A percentile compares a stretch with the other conserved stretches of the same genome.
phyloP scores from a whole-genome alignment of 345 rosid genomes.

The Turnera subulata region DNA sequence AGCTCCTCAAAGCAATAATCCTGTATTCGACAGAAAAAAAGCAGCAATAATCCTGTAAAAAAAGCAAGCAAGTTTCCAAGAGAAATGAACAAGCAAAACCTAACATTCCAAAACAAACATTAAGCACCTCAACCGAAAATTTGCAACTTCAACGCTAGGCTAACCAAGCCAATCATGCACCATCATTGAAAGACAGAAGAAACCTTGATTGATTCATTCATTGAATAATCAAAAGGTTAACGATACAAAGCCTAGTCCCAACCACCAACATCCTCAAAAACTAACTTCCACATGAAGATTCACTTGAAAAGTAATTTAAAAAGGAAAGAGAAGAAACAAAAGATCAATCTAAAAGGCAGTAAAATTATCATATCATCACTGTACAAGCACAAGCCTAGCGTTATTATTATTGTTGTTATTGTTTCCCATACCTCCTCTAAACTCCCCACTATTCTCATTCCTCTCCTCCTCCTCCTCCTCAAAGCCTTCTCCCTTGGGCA shows the following conservation, averaged over 20 bases:
- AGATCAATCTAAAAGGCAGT: constrained; percentile 10
- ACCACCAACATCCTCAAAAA: constrained; percentile 17
- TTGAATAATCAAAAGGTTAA: constrained; percentile 18
- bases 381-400: constrained; percentile 84
- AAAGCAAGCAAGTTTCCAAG: no score
- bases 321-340: constrained; percentile 2
- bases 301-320: constrained; percentile 4
- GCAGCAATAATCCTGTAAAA: no score
- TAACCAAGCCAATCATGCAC: background rate
- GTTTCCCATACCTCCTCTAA: constrained; percentile 73
- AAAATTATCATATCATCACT: constrained; percentile 29
- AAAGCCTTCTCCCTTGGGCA: constrained; percentile 58
- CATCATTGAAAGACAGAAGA: constrained; percentile 4
- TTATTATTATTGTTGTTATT: constrained; percentile 28
- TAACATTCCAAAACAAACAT: no score
- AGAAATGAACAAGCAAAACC: no score
- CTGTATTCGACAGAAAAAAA: no score
- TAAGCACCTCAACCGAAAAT: no score
- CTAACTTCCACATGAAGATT: constrained; percentile 23
- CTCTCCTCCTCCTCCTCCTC: constrained; percentile 43
- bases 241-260: constrained; percentile 10
- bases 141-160: no score
- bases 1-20: no score
- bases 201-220: constrained; percentile 22
- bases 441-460: constrained; percentile 33